A percentile compares a stretch with the other conserved stretches of the same genome.
phyloP scores from a whole-genome alignment of 2,329 filamentous ascomycete species.

The Leptographium lundbergii region DNA sequence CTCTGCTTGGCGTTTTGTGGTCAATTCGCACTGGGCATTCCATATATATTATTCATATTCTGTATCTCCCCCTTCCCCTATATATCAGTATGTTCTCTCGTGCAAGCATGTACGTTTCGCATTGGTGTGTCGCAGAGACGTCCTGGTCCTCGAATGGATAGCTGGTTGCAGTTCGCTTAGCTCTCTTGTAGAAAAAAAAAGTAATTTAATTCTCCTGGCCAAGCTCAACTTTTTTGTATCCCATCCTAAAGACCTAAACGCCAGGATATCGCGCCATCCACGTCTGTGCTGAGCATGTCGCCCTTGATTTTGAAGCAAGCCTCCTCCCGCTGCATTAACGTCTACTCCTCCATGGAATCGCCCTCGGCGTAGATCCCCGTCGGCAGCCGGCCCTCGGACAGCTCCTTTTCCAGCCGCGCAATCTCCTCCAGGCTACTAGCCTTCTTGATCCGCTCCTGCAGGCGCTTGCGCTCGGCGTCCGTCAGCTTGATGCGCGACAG shows the following conservation, averaged over 20 bases:
- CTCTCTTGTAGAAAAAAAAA: not conserved
- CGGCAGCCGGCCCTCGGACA: slow-evolving; percentile 80
- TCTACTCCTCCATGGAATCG: slow-evolving; percentile 48
- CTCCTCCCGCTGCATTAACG: not conserved
- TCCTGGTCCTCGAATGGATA: not conserved
- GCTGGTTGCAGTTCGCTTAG: not conserved
- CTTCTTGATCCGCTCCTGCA: slow-evolving; percentile 78
- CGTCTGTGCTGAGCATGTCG: not conserved
- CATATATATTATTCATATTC: not conserved
- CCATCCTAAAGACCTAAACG: not conserved
- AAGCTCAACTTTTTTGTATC: not conserved
- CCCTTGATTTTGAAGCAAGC: not conserved
- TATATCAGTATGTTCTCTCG: not conserved
- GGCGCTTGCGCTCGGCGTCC: slow-evolving; percentile 71
- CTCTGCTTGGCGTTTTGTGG: not conserved
- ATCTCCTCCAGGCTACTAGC: slow-evolving; percentile 88
- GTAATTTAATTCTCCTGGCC: not conserved
- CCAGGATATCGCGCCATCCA: not conserved
- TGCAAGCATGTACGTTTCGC: not conserved
- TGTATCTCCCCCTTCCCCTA: not conserved
- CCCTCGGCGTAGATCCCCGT: slow-evolving; percentile 46
- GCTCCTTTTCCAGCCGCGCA: slow-evolving; percentile 75
- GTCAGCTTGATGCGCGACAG: slow-evolving; percentile 74
- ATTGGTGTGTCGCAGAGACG: not conserved
- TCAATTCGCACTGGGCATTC: not conserved